Base-by-base conservation (phyloP, 1,139 yeast species). In the Chernovozyma aurita region DNA sequence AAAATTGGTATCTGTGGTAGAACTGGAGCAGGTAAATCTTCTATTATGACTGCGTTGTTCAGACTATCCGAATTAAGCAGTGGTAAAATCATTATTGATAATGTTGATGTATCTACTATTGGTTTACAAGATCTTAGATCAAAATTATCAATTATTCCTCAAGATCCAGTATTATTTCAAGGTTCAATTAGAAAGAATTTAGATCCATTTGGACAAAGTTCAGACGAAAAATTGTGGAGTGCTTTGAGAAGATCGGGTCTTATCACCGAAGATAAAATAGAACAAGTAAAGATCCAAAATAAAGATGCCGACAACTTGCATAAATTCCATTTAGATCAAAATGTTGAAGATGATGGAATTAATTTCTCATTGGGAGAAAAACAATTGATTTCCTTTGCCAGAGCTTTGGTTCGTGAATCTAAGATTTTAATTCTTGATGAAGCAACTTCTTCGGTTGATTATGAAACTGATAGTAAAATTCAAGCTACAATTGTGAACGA, bases 1-100 rank as follows among this genome's bases (percentile, higher is more conserved):
- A 81, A 80, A 51, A 68, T 82, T 42, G 90, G 90, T 32, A 78
- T 83, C 40, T 80, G 86, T 59, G 92, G 92, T 18, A 73, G 90
- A 48, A 83, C 90, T 1, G 92, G 92, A 40, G 88, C 90, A 8
- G 90, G 90, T 31, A 83, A 83, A 55, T 74, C 83, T 16, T 76
- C 86, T 2, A 77, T 83, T 30, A 78, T 80, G 72, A 68, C 75
- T 20, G 83, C 85, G 0, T 59, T 83, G 38, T 83, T 75, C 55
- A 67, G 92, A 37, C 57, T 83, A 30, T 60, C 71, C 11, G 88
- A 82, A 48, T 56, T 80, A 28, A 51, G 61, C n/a, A 42, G 52
- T 2, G 90, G 90, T 7, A 45, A 47, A 18, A 70, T 82, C 34
- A 40, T 49, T 2, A 77, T 82, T 47, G 90, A 81, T 53, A 85